Evolutionary conservation across 2,329 filamentous ascomycete species (phyloP).

Genomic region (Xylaria sp.): DNA sequence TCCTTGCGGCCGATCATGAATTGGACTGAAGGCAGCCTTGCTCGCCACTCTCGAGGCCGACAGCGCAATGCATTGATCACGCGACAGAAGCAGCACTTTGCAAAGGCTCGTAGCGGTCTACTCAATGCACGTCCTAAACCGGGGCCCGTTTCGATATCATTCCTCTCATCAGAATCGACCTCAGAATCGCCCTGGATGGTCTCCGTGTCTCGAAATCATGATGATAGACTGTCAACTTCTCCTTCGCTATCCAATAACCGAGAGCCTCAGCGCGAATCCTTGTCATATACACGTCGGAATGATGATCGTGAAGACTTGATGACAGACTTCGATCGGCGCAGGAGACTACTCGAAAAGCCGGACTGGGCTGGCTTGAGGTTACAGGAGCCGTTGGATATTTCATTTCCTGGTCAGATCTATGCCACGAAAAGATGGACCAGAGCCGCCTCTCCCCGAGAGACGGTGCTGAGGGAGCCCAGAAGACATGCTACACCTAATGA

Average conservation of each 20-base stretch:
- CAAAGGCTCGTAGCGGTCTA: conserved; percentile 54
- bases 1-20: conserved; percentile 53
- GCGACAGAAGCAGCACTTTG: conserved; percentile 62
- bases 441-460: conserved; percentile 28
- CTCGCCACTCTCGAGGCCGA: conserved; percentile 54
- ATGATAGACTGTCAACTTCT: conserved; percentile 38
- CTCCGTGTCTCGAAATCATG: conserved; percentile 14
- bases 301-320: not conserved
- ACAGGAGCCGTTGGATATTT: conserved; percentile 50
- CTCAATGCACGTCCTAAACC: conserved; percentile 46
- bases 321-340: conserved; percentile 45
- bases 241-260: conserved; percentile 34
- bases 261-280: conserved; percentile 29
- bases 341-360: conserved; percentile 47
- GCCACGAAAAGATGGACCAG: conserved; percentile 42
- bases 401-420: conserved; percentile 44
- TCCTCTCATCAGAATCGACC: conserved; percentile 36
- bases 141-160: conserved; percentile 51
- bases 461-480: conserved; percentile 26
- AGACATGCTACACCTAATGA: conserved; percentile 4
- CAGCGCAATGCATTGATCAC: conserved; percentile 51
- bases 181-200: conserved; percentile 17
- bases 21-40: conserved; percentile 61
- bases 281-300: conserved; percentile 14
- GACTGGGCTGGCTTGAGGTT: conserved; percentile 52